Evolutionary conservation across 1,284 basidiomycete species (phyloP).

Genomic region (Irpex sp.): DNA sequence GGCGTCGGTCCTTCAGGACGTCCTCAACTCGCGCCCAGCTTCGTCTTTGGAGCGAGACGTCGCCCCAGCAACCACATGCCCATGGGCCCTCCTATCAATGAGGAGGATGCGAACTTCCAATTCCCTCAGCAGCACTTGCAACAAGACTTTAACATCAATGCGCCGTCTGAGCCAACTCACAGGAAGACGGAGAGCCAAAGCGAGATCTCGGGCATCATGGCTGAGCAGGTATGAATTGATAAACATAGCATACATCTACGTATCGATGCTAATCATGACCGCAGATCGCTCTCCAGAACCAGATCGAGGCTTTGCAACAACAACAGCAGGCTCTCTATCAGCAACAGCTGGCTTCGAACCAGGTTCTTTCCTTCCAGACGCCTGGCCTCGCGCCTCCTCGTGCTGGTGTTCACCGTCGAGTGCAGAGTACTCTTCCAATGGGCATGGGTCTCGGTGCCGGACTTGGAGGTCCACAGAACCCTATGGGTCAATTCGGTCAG

Average conservation of each 20-base stretch:
- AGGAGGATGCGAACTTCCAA: conserved; percentile 75
- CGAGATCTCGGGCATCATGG: conserved; percentile 83
- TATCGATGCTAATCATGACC: conserved; percentile 3
- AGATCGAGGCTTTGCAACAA: conserved; percentile 88
- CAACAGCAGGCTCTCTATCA: conserved; percentile 87
- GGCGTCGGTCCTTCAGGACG: conserved; percentile 72
- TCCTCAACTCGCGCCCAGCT: conserved; percentile 83
- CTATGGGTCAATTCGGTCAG: conserved; percentile 66
- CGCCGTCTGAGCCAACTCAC: conserved; percentile 35
- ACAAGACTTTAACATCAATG: conserved; percentile 26
- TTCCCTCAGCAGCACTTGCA: conserved; percentile 70
- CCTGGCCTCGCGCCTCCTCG: conserved; percentile 65
- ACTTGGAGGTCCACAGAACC: conserved; percentile 45
- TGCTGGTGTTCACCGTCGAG: conserved; percentile 69
- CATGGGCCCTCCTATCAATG: conserved; percentile 69
- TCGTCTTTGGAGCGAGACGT: conserved; percentile 78
- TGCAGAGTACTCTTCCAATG: conserved; percentile 80
- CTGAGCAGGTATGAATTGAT: conserved; percentile 65
- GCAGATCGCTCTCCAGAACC: conserved; percentile 83
- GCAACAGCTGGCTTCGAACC: conserved; percentile 76
- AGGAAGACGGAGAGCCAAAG: conserved; percentile 58
- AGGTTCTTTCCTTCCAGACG: conserved; percentile 65
- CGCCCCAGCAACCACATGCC: conserved; percentile 45
- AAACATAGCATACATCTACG: not conserved
- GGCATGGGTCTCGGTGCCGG: conserved; percentile 38